phyloP scores from a whole-genome alignment of 257 asterid species.

The Nicotiana noctiflora region DNA sequence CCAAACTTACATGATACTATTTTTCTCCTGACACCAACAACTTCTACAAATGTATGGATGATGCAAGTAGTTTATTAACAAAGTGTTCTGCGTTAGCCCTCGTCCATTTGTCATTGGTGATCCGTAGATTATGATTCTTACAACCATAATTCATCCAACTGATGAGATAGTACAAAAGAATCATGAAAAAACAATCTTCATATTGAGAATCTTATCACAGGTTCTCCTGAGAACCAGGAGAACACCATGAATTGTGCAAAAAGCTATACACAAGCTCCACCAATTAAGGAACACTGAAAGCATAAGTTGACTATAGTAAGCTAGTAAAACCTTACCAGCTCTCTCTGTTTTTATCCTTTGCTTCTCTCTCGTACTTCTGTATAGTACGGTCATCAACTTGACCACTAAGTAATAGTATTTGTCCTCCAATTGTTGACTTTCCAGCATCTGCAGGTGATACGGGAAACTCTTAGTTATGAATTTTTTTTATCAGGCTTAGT shows the following conservation, averaged over 20 bases:
- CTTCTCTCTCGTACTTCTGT: constrained; percentile 97
- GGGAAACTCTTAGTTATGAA: not conserved
- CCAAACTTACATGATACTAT: too few species aligned
- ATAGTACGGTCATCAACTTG: constrained; percentile 98
- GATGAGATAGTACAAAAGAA: not conserved
- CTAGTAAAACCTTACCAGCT: constrained; percentile 65
- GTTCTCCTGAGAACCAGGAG: not conserved
- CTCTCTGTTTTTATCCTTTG: constrained; percentile 95
- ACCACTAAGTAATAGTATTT: constrained; percentile 85
- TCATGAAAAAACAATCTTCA: not conserved
- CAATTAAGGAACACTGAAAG: not conserved
- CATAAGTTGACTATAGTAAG: not conserved
- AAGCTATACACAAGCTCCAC: not conserved
- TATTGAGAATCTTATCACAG: not conserved
- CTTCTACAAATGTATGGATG: not conserved
- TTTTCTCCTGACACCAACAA: too few species aligned
- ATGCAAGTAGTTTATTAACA: not conserved
- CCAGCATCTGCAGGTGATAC: constrained; percentile 73
- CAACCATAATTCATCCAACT: not conserved
- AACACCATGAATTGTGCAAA: not conserved
- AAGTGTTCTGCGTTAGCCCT: not conserved
- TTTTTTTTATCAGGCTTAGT: not conserved
- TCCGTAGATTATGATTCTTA: not conserved
- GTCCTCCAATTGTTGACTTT: constrained; percentile 97
- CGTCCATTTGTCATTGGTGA: not conserved